phyloP scores from a whole-genome alignment of 495 filamentous ascomycete species.

The Astrothelium macrocarpum region DNA sequence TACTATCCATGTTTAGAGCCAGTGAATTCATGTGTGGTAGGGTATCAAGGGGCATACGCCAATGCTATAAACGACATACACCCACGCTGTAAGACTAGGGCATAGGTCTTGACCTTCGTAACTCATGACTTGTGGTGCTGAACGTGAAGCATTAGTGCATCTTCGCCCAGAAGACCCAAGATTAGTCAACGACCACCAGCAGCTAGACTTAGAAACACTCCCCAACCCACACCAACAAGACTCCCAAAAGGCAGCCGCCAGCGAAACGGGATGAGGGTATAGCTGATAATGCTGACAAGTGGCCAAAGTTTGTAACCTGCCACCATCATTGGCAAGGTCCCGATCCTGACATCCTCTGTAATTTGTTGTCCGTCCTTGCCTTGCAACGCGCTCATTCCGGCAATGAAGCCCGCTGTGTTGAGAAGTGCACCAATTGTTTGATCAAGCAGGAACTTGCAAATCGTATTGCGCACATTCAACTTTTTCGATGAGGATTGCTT shows the following conservation, averaged over 20 bases:
- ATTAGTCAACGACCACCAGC: not conserved
- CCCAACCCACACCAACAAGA: conserved; percentile 76
- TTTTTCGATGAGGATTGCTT: conserved; percentile 20
- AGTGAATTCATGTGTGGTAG: too few species aligned
- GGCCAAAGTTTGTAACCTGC: conserved; percentile 82
- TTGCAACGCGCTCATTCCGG: conserved; percentile 44
- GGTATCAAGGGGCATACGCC: too few species aligned
- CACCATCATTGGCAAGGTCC: conserved; percentile 60
- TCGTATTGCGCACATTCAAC: conserved; percentile 60
- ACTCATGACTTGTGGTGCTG: not conserved
- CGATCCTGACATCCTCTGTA: conserved; percentile 28
- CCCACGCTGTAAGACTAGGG: too few species aligned
- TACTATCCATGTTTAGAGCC: too few species aligned
- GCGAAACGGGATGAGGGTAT: conserved; percentile 68
- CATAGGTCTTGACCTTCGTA: too few species aligned
- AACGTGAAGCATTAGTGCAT: not conserved
- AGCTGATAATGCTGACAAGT: conserved; percentile 67
- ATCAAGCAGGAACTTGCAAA: conserved; percentile 73
- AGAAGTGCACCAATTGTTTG: conserved; percentile 64
- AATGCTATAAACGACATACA: too few species aligned
- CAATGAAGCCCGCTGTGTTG: conserved; percentile 71
- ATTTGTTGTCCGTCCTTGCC: conserved; percentile 13
- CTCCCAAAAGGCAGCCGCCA: conserved; percentile 66
- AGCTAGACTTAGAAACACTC: conserved; percentile 62
- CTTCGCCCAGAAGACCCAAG: too few species aligned